Conservation (phyloP, 306 rosid genomes). For the Rubus parviflorus region DNA sequence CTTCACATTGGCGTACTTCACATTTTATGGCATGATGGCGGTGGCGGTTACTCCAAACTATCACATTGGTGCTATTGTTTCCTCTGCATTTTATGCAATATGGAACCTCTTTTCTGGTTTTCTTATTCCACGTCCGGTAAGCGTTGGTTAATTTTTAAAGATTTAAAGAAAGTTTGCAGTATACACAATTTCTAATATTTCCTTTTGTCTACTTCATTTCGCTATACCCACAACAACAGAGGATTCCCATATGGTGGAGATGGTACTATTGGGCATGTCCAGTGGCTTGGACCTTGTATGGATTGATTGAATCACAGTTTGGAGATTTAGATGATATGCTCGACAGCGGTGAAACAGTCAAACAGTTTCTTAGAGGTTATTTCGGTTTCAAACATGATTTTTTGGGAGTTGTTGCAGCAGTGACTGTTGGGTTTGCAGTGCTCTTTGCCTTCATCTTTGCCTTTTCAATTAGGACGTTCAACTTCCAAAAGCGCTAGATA, state of each 20-base stretch:
- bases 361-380: constrained; percentile 21
- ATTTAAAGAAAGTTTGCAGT: background rate
- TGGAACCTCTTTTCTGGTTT: constrained; percentile 92
- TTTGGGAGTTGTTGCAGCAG: constrained; percentile 35
- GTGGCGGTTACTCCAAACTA: constrained; percentile 74
- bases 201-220: background rate
- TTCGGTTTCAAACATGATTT: constrained; percentile 44
- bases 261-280: constrained; percentile 78
- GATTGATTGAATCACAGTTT: constrained; percentile 58
- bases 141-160: constrained; percentile 7
- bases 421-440: constrained; percentile 23
- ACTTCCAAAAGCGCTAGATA: constrained; percentile 42
- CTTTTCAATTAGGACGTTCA: constrained; percentile 31
- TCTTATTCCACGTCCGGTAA: constrained; percentile 59
- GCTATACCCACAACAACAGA: constrained; percentile 28
- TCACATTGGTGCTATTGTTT: constrained; percentile 62
- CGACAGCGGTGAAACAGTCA: constrained; percentile 23
- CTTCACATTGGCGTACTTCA: constrained; percentile 71
- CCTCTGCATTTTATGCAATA: constrained; percentile 60
- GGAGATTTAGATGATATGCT: constrained; percentile 29
- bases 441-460: constrained; percentile 43
- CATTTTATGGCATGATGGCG: constrained; percentile 84
- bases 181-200: background rate
- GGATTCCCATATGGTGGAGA: constrained; percentile 81
- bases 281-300: constrained; percentile 67